phyloP scores from a whole-genome alignment of 257 asterid species.

The Nyctanthes arbortristis region DNA sequence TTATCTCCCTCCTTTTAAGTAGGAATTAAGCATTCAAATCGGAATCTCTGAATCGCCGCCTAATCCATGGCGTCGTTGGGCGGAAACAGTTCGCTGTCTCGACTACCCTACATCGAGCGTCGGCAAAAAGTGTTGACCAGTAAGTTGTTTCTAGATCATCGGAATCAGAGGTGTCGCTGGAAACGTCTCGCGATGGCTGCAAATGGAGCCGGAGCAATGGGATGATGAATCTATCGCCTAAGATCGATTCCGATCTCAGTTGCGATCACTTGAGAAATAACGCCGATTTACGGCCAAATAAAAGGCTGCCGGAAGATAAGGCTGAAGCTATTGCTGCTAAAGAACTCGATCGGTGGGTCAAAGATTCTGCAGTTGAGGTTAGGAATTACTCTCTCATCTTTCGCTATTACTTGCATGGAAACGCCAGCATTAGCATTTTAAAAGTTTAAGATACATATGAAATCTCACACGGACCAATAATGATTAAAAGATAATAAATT shows the following conservation, averaged over 20 bases:
- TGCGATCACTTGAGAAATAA: not conserved
- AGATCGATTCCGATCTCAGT: not conserved
- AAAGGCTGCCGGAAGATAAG: slow-evolving; percentile 7
- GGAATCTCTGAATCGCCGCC: no score
- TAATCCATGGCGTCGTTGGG: slow-evolving; percentile 1
- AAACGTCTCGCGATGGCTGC: not conserved
- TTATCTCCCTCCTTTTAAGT: not conserved
- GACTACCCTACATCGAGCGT: not conserved
- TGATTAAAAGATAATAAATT: no score
- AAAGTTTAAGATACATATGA: no score
- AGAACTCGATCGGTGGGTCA: slow-evolving; percentile 32
- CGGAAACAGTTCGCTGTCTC: not conserved
- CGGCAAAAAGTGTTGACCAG: not conserved
- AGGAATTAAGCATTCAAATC: no score
- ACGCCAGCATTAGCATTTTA: no score
- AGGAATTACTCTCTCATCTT: no score
- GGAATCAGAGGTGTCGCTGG: not conserved
- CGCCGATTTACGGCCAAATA: not conserved
- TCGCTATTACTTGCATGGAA: no score
- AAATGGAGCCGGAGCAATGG: not conserved
- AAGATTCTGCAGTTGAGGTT: slow-evolving; percentile 37
- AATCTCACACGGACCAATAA: no score
- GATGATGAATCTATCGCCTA: not conserved
- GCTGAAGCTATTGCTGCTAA: slow-evolving; percentile 16
- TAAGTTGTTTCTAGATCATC: not conserved